Evolutionary conservation across 192 early-diverging fungal genomes (phyloP).

Genomic region (Anaeromyces robustus): DNA sequence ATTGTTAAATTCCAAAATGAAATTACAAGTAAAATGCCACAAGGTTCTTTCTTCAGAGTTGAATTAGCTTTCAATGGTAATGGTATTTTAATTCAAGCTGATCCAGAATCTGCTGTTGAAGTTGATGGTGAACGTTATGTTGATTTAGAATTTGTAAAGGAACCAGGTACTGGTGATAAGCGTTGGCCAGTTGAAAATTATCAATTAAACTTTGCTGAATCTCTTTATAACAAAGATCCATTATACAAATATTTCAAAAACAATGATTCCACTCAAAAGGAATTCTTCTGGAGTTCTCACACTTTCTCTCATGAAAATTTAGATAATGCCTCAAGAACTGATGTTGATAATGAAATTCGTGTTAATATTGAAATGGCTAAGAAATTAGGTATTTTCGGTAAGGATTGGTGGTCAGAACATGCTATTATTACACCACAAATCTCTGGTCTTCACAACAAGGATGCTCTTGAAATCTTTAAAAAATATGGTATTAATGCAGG

Average conservation of each 20-base stretch:
- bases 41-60: slow-evolving; percentile 15
- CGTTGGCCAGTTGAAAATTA: slow-evolving; percentile 11
- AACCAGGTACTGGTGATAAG: slow-evolving; percentile 16
- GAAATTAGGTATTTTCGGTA: neutral
- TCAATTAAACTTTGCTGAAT: neutral
- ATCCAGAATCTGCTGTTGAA: slow-evolving; percentile 5
- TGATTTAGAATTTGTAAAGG: slow-evolving; percentile 11
- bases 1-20: slow-evolving; percentile 22
- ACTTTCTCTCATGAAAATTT: slow-evolving; percentile 18
- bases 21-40: slow-evolving; percentile 14
- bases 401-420: neutral
- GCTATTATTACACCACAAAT: slow-evolving; percentile 3
- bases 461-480: neutral
- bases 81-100: slow-evolving; percentile 10
- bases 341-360: slow-evolving; percentile 15
- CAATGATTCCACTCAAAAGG: neutral
- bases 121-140: slow-evolving; percentile 15
- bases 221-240: slow-evolving; percentile 7
- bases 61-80: slow-evolving; percentile 24
- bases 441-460: slow-evolving; percentile 2
- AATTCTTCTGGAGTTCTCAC: slow-evolving; percentile 20
- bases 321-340: slow-evolving; percentile 17
- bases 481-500: neutral
- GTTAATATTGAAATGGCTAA: slow-evolving; percentile 22
- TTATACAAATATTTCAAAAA: slow-evolving; percentile 10